Conservation (phyloP, 345 rosid species). For the Rhizophora mangle region DNA sequence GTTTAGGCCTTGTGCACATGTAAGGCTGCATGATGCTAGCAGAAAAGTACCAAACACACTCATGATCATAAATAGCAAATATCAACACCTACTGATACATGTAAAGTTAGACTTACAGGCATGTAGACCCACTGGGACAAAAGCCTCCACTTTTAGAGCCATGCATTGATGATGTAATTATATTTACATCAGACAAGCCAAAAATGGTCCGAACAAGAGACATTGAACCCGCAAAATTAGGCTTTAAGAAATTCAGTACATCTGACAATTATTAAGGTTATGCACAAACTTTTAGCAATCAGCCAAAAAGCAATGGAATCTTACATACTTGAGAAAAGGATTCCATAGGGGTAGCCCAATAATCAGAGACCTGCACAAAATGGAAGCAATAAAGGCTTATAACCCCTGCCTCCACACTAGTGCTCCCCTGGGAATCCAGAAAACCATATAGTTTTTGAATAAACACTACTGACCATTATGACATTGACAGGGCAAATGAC, state of each 20-base stretch:
- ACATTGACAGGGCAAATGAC: not conserved
- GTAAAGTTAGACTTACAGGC: conserved; percentile 59
- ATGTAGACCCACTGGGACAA: conserved; percentile 48
- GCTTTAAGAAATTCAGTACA: conserved; percentile 37
- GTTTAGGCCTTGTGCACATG: no score
- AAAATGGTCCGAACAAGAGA: conserved; percentile 46
- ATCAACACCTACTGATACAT: not conserved
- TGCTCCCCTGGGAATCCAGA: no score
- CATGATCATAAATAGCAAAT: no score
- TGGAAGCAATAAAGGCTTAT: no score
- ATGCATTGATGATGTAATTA: conserved; percentile 25
- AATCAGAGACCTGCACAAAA: no score
- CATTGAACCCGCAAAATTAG: conserved; percentile 45
- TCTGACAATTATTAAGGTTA: conserved; percentile 61
- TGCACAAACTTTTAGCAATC: not conserved
- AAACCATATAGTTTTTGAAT: no score
- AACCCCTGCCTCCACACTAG: no score
- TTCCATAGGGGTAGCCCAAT: no score
- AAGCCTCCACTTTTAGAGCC: conserved; percentile 39
- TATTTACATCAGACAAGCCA: conserved; percentile 39
- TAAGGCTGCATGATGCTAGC: no score
- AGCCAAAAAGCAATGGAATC: not conserved
- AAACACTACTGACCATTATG: conserved; percentile 1
- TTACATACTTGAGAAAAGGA: not conserved
- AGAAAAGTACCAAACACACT: no score